Evolutionary conservation across 768 basidiomycete genomes (phyloP).

Genomic region (Leccinum disarticulatum): DNA sequence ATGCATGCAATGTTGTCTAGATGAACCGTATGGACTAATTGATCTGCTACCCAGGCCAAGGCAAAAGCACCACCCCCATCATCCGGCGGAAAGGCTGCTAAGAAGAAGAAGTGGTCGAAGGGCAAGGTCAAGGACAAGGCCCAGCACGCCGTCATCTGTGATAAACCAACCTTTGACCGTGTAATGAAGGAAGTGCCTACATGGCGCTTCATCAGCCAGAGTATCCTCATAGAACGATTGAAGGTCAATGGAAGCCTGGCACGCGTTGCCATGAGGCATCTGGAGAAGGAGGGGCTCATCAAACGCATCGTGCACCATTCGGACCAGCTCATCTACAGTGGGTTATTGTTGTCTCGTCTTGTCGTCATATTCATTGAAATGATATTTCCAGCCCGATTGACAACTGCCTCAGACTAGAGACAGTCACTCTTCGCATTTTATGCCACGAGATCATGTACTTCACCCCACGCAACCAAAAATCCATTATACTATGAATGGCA

Average conservation of each 20-base stretch:
- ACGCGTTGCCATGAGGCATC: slow-evolving; percentile 83
- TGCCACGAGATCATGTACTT: slow-evolving; percentile 39
- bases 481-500: slow-evolving; percentile 26
- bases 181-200: slow-evolving; percentile 98
- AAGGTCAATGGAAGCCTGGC: slow-evolving; percentile 96
- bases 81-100: slow-evolving; percentile 82
- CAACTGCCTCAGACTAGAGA: slow-evolving; percentile 40
- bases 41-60: slow-evolving; percentile 58
- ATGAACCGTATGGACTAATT: slow-evolving; percentile 18
- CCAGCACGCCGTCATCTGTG: slow-evolving; percentile 91
- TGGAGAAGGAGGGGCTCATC: slow-evolving; percentile 93
- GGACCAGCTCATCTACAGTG: slow-evolving; percentile 93
- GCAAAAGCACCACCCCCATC: slow-evolving; percentile 66
- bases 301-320: slow-evolving; percentile 97
- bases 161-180: slow-evolving; percentile 90
- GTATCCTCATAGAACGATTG: slow-evolving; percentile 96
- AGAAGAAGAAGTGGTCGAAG: slow-evolving; percentile 99
- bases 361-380: slow-evolving; percentile 5
- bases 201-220: slow-evolving; percentile 98
- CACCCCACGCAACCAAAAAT: slow-evolving; percentile 29
- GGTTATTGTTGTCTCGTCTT: slow-evolving; percentile 34
- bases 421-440: slow-evolving; percentile 21
- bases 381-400: slow-evolving; percentile 40
- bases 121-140: slow-evolving; percentile 99
- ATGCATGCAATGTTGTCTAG: slow-evolving; percentile 19